A percentile compares a stretch with the other conserved stretches of the same genome.
Conservation (phyloP, 2,329 filamentous ascomycete genomes). For the Xylariaceae sp. region DNA sequence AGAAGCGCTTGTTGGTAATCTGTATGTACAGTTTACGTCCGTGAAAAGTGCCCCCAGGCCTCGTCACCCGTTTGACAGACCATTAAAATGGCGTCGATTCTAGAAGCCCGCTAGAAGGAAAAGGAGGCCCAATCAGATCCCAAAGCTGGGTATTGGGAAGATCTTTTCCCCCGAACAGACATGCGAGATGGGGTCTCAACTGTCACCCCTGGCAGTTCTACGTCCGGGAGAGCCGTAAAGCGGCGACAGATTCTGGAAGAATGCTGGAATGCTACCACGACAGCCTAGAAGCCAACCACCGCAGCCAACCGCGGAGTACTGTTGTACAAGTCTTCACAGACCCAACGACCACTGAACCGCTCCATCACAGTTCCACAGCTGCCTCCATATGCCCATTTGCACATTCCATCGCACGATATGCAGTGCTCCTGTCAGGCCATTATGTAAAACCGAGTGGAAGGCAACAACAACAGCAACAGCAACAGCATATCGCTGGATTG, state of each 20-base stretch:
- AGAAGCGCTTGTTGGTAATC: background rate
- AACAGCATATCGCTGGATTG: too few relatives aligned
- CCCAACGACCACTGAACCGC: background rate
- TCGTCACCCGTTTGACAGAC: background rate
- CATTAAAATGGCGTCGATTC: constrained; percentile 24
- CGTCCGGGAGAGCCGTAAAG: constrained; percentile 23
- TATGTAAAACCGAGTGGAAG: background rate
- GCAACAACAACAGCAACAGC: too few relatives aligned
- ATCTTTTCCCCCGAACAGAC: constrained; percentile 20
- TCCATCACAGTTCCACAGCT: constrained; percentile 5
- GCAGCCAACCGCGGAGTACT: background rate
- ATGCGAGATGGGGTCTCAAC: constrained; percentile 11
- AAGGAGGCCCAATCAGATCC: constrained; percentile 22
- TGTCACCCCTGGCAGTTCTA: constrained; percentile 9
- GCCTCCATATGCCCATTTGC: background rate
- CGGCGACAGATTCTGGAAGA: constrained; percentile 27
- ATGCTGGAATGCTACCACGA: constrained; percentile 9
- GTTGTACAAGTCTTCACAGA: background rate
- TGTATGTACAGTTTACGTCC: background rate
- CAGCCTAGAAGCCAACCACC: background rate
- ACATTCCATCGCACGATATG: background rate
- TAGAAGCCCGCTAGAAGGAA: constrained; percentile 38
- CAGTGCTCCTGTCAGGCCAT: background rate
- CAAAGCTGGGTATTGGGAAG: constrained; percentile 14
- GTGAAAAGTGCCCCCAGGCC: background rate